phyloP scores from a whole-genome alignment of 2,329 filamentous ascomycete genomes.

The Paecilomyces variotii region DNA sequence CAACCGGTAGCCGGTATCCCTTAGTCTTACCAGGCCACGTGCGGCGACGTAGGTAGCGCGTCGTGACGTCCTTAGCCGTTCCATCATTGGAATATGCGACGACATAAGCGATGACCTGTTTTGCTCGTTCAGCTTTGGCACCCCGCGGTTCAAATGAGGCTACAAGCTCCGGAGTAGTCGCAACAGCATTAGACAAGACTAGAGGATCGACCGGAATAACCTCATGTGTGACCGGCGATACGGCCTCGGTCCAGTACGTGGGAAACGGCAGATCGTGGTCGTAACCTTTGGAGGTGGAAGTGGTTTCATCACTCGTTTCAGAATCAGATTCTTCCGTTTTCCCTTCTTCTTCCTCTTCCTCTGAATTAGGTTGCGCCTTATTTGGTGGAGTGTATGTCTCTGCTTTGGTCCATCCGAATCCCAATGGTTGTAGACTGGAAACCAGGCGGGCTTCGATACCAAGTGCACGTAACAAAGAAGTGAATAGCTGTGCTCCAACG shows the following conservation, averaged over 20 bases:
- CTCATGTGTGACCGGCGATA: constrained; percentile 72
- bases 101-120: constrained; percentile 85
- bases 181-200: constrained; percentile 58
- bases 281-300: constrained; percentile 41
- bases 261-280: constrained; percentile 75
- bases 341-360: constrained; percentile 5
- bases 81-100: constrained; percentile 76
- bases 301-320: constrained; percentile 12
- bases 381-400: constrained; percentile 39
- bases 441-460: constrained; percentile 79
- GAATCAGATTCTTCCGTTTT: constrained; percentile 10
- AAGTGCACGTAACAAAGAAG: constrained; percentile 69
- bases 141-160: constrained; percentile 76
- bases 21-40: constrained; percentile 85
- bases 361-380: constrained; percentile 7
- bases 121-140: constrained; percentile 71
- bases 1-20: constrained; percentile 65
- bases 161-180: constrained; percentile 63
- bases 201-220: constrained; percentile 73
- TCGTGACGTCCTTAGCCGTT: constrained; percentile 89
- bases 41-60: constrained; percentile 76
- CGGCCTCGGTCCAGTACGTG: constrained; percentile 86
- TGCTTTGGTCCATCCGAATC: constrained; percentile 81
- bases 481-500: constrained; percentile 82
- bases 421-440: constrained; percentile 73